Evolutionary conservation across 1,139 yeast species (phyloP).

Genomic region (Candida anutae): DNA sequence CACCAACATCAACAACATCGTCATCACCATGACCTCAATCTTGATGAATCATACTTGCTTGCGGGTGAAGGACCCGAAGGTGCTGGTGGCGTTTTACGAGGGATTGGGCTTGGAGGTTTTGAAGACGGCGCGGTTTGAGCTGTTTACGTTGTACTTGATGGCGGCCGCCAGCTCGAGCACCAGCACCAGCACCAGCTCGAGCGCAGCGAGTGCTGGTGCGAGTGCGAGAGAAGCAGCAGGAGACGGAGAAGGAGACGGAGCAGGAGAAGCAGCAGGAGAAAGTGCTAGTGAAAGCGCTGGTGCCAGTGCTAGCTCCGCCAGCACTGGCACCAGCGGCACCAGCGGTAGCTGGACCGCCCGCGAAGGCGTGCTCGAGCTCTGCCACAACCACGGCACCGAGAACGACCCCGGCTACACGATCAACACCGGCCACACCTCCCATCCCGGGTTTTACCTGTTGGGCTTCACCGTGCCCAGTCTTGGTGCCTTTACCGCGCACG

Average conservation of each 20-base stretch:
- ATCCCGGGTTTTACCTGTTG: constrained; percentile 91
- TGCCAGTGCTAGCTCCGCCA: too few relatives aligned
- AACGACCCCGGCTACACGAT: constrained; percentile 48
- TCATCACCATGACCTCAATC: too few relatives aligned
- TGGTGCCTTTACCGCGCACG: constrained; percentile 67
- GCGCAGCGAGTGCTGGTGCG: too few relatives aligned
- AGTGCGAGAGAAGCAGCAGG: too few relatives aligned
- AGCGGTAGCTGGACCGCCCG: constrained; percentile 46
- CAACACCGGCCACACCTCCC: constrained; percentile 74
- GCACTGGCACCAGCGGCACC: constrained; percentile 16
- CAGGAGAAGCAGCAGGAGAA: too few relatives aligned
- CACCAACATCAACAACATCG: too few relatives aligned
- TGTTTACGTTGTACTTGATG: constrained; percentile 62
- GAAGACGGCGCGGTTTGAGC: constrained; percentile 45
- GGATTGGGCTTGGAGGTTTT: constrained; percentile 69
- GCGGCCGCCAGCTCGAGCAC: constrained; percentile 3
- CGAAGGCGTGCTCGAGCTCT: constrained; percentile 76
- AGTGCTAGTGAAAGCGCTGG: too few relatives aligned
- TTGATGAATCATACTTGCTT: constrained; percentile 66
- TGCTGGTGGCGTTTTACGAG: constrained; percentile 65
- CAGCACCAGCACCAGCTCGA: too few relatives aligned
- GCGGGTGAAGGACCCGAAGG: constrained; percentile 76
- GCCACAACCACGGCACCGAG: constrained; percentile 75
- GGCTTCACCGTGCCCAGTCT: constrained; percentile 83
- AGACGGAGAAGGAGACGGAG: too few relatives aligned